A percentile compares a stretch with the other conserved stretches of the same genome.
These are phyloP conservation scores for Phytophthora brassicae DNA, from an alignment of 352 stramenopile species.

Conservation along the genomic window DNA sequence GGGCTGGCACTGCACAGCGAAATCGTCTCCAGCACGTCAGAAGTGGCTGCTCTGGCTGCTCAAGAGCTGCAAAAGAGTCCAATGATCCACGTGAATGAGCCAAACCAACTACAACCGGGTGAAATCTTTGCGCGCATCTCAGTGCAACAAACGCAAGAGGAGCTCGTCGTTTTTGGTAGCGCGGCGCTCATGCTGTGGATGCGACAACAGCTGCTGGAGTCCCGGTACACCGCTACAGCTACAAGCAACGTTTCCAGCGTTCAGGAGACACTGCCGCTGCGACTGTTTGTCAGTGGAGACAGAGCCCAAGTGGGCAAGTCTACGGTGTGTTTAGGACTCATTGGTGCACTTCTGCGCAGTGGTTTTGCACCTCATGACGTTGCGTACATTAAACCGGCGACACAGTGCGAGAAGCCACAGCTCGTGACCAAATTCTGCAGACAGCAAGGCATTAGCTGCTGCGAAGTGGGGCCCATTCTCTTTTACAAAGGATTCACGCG, in stretches of 20 bases:
- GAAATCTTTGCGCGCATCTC: constrained; percentile 34
- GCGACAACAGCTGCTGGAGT: constrained; percentile 38
- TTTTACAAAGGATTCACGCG: constrained; percentile 98
- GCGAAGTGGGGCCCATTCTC: constrained; percentile 93
- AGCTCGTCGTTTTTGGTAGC: constrained; percentile 32
- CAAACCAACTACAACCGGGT: background rate
- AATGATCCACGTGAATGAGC: constrained; percentile 19
- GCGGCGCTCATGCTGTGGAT: constrained; percentile 37
- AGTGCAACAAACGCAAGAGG: constrained; percentile 21
- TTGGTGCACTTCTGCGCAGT: constrained; percentile 86
- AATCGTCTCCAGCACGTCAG: constrained; percentile 5
- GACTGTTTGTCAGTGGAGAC: constrained; percentile 78
- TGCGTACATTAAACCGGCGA: constrained; percentile 98
- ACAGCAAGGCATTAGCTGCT: constrained; percentile 82
- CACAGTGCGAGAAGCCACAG: constrained; percentile 95
- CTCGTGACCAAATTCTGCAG: constrained; percentile 94
- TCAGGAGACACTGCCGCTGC: constrained; percentile 25
- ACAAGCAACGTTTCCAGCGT: background rate
- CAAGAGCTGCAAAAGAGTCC: constrained; percentile 19
- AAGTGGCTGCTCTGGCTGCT: constrained; percentile 16
- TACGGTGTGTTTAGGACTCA: constrained; percentile 93
- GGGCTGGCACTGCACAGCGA: constrained; percentile 41
- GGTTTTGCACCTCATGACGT: constrained; percentile 76
- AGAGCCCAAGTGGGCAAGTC: constrained; percentile 95
- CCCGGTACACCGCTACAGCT: constrained; percentile 14